Base-by-base conservation (phyloP, 306 rosid species). In the Trifolium subterraneum region DNA sequence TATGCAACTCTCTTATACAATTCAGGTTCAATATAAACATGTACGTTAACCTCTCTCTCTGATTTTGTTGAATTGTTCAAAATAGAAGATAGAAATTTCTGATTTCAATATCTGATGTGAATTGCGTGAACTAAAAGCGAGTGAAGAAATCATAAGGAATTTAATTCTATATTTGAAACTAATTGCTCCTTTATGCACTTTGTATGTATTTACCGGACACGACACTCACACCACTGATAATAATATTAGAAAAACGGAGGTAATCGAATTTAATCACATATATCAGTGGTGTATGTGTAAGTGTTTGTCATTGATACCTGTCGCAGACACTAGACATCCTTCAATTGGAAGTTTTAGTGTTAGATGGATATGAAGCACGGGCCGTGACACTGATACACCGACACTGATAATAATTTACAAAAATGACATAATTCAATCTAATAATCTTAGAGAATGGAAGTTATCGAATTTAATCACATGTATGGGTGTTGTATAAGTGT, bases 11-110 rank as follows among this genome's bases (percentile, higher is more conserved):
- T 86, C 99, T 35, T 92, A 94, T 81, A 87, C 94, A 19, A 90
- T 92, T 77, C 90, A 86, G 80, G 88, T 92, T 64, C 92, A 90
- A 64, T 92, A 92, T 81, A 92, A 88, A 82, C 96, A 94, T 91
- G 99, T 84, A 9, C 71, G 70, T 51, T 15, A 68, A 51, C 20
- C 73, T 56, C 33, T 62, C 20, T 67, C 35, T 76, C 11, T 14
- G 2, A 20, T 7, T 59, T 45, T 1, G 23, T 74, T 4, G 54
- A 44, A 52, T 76, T 76, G 39, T 72, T 31, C 10, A 4, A 2
- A 36, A 18, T 8, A 2, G 38, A 60, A 23, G 36, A 33, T 27
- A 38, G n/a, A 55, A n/a, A 15, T 64, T 44, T 55, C n/a, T 61
- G 70, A 63, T 79, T 29, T 16, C 48, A 18, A 80, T 59, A 13